Evolutionary conservation across 495 filamentous ascomycete genomes (phyloP), one percentile per base, ranked within the genome.

Genomic region (Xylaria nigripes): DNA sequence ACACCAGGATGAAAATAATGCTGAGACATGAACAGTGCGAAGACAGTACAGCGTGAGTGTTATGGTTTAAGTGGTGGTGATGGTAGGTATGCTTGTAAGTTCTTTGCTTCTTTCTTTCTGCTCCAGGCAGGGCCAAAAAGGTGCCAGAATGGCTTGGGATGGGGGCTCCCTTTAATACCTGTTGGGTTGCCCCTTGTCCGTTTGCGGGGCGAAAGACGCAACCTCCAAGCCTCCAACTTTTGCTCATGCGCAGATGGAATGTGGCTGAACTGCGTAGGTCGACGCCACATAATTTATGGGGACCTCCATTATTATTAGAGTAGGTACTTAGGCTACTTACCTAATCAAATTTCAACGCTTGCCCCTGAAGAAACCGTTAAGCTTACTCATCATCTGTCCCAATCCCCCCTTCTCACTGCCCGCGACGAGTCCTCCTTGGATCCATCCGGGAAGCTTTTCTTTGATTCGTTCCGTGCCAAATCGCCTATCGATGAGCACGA

Each of bases 371-470:
- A 88, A 88, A 9, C 54, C 61, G 48, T 75, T 72, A 57, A 84
- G 64, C 42, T 69, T 70, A 13, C 72, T 73, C 76, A 80, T 79
- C 61, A 85, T 68, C 58, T 75, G 75, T 36, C 67, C 70, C 58
- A 81, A 64, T 25, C 72, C 73, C 62, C 69, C 77, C 13, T 43
- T 38, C 47, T 67, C 66, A 24, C 68, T 70, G 7, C 69, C 75
- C 42, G 68, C 65, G 32, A 74, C 69, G 66, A 86, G 64, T 23
- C 84, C 81, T 19, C 74, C 72, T 57, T 77, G 78, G 61, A 98
- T 97, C 93, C 93, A 98, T 2, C 78, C 82, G 12, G 93, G 93
- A 56, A 98, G 65, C 70, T 96, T 97, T 2, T 66, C 73, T 63
- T 79, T 77, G 50, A 96, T 87, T 44, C 84, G 74, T 13, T 81